Evolutionary conservation across 305 asterid species (phyloP), one percentile per base, ranked within the genome.

Genomic region (Fraxinus xanthoxyloides): DNA sequence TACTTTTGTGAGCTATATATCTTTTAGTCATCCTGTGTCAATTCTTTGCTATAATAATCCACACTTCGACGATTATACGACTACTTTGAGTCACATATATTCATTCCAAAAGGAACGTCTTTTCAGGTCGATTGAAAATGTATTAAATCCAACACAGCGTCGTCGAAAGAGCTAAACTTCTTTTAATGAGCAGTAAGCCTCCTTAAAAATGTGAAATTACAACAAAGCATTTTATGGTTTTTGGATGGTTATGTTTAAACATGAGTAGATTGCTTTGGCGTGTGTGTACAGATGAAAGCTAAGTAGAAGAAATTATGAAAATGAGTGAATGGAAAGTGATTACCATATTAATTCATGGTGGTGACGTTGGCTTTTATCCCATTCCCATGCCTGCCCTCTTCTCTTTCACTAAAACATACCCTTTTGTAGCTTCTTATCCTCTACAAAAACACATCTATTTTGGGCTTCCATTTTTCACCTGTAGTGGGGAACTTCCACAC

Each of bases 401-500:
- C 84, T 76, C 87, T 83, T 81, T 83, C 86, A 85, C 88, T 77
- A 73, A 83, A 87, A 69, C 51, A 67, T 81, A 76, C 61, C 56
- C 79, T 82, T 79, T 74, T 70, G 77, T 79, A 81, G 43, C 43
- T 82, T 82, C 85, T 79, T 85, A 84, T 84, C 87, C 79, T 77
- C 86, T 85, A 83, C 86, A 48, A 77, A 80, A 76, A 21, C 80
- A 79, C 84, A 81, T 48, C 88, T 67, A 43, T 80, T 80, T 84
- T 38, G 75, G 80, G 79, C 88, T 77, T 35, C 84, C 75, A 72
- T 70, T 83, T 85, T 83, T 81, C 87, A 81, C 88, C 90, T 84
- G 82, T 87, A 80, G 81, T 77, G 85, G 74, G 76, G 82, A n/a
- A 75, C 77, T 30, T 9, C 43, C 69, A 38, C 43, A 26, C 73